Evolutionary conservation across 345 rosid species (phyloP).

Genomic region (Linum lewisii): DNA sequence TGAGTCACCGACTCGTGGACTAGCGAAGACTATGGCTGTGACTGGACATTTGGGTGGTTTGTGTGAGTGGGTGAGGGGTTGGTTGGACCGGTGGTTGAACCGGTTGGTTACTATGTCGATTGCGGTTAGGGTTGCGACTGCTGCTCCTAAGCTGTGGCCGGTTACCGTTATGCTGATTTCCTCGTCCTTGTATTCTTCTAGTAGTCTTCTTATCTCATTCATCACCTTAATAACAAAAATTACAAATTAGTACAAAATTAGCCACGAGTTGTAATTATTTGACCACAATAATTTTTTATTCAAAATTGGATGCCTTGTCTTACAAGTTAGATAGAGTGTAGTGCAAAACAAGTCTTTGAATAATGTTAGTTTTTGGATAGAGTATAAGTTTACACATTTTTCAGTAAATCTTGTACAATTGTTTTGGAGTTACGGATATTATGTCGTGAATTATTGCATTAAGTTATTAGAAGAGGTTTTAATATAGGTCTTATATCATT

Average conservation of each 20-base stretch:
- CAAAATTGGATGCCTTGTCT: not conserved
- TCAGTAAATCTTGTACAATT: too few relatives aligned
- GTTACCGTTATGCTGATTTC: conserved; percentile 42
- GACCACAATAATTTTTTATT: too few relatives aligned
- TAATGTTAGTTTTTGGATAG: too few relatives aligned
- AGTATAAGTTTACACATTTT: too few relatives aligned
- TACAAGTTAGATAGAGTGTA: not conserved
- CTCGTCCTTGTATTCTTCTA: conserved; percentile 34
- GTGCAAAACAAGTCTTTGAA: not conserved
- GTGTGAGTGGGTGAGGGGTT: conserved; percentile 7
- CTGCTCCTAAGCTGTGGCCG: conserved; percentile 55
- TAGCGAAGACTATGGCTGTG: conserved; percentile 30
- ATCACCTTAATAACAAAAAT: conserved; percentile 21
- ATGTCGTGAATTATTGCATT: too few relatives aligned
- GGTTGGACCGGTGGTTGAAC: conserved; percentile 22
- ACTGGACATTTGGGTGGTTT: conserved; percentile 15
- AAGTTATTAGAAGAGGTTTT: too few relatives aligned
- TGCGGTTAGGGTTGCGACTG: conserved; percentile 42
- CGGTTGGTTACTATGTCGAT: conserved; percentile 34
- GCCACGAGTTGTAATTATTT: not conserved
- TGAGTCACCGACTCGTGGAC: conserved; percentile 31
- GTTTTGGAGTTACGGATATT: too few relatives aligned
- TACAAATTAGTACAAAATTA: not conserved
- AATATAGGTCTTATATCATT: too few relatives aligned
- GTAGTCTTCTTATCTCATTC: conserved; percentile 27